Base-by-base conservation (phyloP, 2,329 filamentous ascomycete species). In the Alternaria sp. region DNA sequence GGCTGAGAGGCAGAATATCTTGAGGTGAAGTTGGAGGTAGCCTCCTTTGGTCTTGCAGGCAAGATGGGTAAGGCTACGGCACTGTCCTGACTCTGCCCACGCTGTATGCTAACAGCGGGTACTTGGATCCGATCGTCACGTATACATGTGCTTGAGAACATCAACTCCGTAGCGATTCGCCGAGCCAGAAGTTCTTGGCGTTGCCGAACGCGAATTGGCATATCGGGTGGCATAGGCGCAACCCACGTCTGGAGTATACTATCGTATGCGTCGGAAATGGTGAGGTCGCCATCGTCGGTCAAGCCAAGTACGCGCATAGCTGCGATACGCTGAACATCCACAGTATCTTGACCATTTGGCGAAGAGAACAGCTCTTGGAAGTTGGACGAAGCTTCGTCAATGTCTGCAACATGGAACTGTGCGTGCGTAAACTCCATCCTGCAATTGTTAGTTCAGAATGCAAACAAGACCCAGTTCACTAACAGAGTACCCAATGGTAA, bases 81-180 rank as follows among this genome's bases (percentile, higher is more conserved):
- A 28, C 59, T 64, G 43, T 66, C 58, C 47, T 73, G 65, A 36
- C 45, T 65, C 11, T 60, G 15, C 4, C 46, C 50, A n/a, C 36
- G 19, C 7, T 67, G 65, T n/a, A 51, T 51, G 10, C 51, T 62
- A 2, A 73, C 50, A 10, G 65, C 60, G 4, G 61, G 47, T 9
- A 63, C 62, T 11, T 61, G 46, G 7, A 26, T 59, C 36, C 32
- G 30, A 15, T 44, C 44, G 26, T 55, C 49, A n/a, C 61, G 64
- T 25, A 76, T 26, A n/a, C 70, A 68, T 15, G 44, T 62, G 50
- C 77, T 79, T 32, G 81, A 76, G 6, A 84, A 66, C 3, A 76
- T 65, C 2, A 83, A 50, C 46, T 82, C 77, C 6, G 77, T 73
- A 13, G 82, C 79, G 15, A 80, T 56, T 4, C 70, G 72, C 32